Percentiles rank a stretch among this genome's conserved stretches.
phyloP scores from a whole-genome alignment of 495 filamentous ascomycete genomes.

The Pseudevernia furfuracea region DNA sequence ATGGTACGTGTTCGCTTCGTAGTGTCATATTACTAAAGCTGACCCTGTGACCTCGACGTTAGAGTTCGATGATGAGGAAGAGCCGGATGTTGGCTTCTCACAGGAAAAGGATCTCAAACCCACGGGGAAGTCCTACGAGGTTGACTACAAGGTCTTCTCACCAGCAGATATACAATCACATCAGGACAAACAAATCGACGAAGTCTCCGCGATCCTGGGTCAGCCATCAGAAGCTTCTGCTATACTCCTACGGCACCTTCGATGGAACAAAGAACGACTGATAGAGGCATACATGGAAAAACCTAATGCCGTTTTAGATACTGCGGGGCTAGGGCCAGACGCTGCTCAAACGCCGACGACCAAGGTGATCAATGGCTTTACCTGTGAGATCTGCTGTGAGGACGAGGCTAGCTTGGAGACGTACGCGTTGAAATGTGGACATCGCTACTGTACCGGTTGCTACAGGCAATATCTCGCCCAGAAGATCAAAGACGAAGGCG shows the following conservation, averaged over 20 bases:
- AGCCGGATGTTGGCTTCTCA: constrained; percentile 64
- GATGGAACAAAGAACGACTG: constrained; percentile 93
- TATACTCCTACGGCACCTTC: constrained; percentile 76
- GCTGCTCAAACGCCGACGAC: constrained; percentile 57
- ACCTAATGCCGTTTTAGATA: constrained; percentile 68
- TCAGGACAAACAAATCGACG: constrained; percentile 76
- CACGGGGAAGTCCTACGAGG: constrained; percentile 68
- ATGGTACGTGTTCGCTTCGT: constrained; percentile 48
- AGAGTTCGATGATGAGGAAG: constrained; percentile 71
- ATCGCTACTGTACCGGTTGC: constrained; percentile 91
- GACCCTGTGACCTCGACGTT: constrained; percentile 21
- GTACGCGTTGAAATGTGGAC: constrained; percentile 91
- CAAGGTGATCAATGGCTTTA: constrained; percentile 64
- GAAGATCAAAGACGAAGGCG: constrained; percentile 91
- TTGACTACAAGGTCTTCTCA: constrained; percentile 71
- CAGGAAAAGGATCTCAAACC: constrained; percentile 70
- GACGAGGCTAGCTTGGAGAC: constrained; percentile 72
- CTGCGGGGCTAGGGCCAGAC: constrained; percentile 68
- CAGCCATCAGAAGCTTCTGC: constrained; percentile 79
- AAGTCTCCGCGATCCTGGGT: constrained; percentile 81
- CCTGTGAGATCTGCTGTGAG: constrained; percentile 94
- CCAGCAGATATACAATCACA: constrained; percentile 73
- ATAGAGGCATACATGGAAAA: constrained; percentile 93
- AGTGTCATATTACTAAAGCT: neutral
- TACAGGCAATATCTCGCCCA: constrained; percentile 83